Conservation (phyloP, 2,329 filamentous ascomycete genomes). For the Colletotrichum sublineola region DNA sequence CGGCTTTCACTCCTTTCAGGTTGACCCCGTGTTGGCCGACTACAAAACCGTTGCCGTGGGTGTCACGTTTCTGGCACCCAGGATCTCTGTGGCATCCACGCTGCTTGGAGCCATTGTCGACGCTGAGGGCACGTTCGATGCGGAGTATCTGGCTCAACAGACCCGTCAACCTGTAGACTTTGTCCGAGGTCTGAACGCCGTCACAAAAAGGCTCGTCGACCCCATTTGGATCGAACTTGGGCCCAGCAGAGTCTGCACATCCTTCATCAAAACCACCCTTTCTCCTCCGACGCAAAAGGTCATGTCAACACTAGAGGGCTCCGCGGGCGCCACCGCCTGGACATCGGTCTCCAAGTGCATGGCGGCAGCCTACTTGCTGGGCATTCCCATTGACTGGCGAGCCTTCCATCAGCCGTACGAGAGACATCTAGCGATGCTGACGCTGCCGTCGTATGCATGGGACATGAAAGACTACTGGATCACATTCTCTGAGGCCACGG, state of each 20-base stretch:
- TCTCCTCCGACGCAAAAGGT: too few species aligned
- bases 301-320: too few species aligned
- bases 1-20: conserved; percentile 55
- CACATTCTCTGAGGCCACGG: neutral
- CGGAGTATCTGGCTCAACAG: neutral
- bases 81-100: conserved; percentile 16
- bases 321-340: neutral
- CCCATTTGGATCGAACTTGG: conserved; percentile 78
- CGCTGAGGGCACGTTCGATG: neutral
- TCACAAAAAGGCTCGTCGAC: conserved; percentile 52
- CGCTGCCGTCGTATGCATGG: conserved; percentile 24
- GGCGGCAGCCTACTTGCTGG: neutral
- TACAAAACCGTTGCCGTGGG: conserved; percentile 57
- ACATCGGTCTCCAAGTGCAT: conserved; percentile 5
- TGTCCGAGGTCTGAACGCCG: conserved; percentile 61
- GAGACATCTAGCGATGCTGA: neutral
- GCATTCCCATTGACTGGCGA: too few species aligned
- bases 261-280: too few species aligned
- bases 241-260: conserved; percentile 59
- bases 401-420: too few species aligned
- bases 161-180: conserved; percentile 7
- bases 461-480: conserved; percentile 32
- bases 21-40: conserved; percentile 59
- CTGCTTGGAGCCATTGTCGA: neutral
- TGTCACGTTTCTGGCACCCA: conserved; percentile 14